Conservation (phyloP, 2,329 filamentous ascomycete species). For the Trichoderma aggressivum region DNA sequence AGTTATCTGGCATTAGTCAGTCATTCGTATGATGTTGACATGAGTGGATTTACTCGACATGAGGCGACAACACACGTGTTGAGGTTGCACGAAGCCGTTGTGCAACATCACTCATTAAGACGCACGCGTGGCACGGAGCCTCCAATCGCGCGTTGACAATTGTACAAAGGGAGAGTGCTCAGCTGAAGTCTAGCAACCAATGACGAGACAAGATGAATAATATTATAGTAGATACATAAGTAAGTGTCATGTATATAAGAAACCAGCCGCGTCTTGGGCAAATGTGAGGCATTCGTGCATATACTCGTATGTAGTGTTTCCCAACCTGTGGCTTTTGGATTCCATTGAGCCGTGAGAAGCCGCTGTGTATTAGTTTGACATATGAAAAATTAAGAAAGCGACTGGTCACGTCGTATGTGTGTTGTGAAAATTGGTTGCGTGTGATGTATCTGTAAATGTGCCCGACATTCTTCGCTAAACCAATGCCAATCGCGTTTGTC, state of each 20-base stretch:
- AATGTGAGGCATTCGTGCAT: background rate
- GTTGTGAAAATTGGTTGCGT: background rate
- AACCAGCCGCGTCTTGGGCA: background rate
- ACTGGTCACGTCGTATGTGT: background rate
- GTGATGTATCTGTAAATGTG: background rate
- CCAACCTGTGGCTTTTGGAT: background rate
- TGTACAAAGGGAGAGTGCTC: constrained; percentile 2
- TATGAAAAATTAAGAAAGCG: background rate
- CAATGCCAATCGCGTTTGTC: background rate
- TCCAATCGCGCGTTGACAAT: background rate
- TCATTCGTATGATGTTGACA: background rate
- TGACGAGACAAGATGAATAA: background rate
- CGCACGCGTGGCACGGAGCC: background rate
- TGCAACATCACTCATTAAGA: background rate
- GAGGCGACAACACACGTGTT: background rate
- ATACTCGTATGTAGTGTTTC: background rate
- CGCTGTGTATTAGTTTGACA: background rate
- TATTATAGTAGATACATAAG: background rate
- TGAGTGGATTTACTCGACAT: background rate
- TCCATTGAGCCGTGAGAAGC: background rate
- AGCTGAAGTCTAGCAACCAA: background rate
- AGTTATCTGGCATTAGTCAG: background rate
- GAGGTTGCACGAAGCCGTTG: background rate
- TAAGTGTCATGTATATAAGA: background rate
- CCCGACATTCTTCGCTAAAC: background rate